Conservation (phyloP, 2,329 filamentous ascomycete genomes). For the Aspergillus sp. region DNA sequence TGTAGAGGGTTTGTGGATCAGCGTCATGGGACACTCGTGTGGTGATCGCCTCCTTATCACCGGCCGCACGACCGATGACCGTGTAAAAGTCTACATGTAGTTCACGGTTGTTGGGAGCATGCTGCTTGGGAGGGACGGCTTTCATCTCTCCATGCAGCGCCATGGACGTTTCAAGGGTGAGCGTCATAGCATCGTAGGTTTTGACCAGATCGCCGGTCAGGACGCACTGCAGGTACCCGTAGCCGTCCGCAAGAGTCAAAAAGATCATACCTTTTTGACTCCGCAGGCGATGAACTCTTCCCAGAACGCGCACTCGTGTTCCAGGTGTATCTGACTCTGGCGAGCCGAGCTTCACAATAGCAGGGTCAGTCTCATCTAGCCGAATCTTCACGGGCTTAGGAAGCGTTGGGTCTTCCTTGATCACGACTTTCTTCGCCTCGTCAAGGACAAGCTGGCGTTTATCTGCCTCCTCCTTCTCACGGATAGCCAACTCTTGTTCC, state of each 20-base stretch:
- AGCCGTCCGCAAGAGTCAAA: slow-evolving; percentile 81
- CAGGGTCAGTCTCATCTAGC: slow-evolving; percentile 68
- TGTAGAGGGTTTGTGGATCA: slow-evolving; percentile 71
- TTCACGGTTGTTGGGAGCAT: slow-evolving; percentile 81
- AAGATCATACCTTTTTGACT: slow-evolving; percentile 84
- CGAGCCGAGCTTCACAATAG: slow-evolving; percentile 55
- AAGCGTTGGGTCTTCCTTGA: slow-evolving; percentile 69
- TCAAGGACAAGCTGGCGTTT: slow-evolving; percentile 72
- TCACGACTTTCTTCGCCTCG: slow-evolving; percentile 75
- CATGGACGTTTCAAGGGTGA: slow-evolving; percentile 85
- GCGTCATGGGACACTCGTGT: slow-evolving; percentile 71
- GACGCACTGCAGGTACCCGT: slow-evolving; percentile 81
- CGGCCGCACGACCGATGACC: slow-evolving; percentile 75
- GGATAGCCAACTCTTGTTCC: slow-evolving; percentile 69
- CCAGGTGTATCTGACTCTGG: slow-evolving; percentile 61
- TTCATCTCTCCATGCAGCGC: slow-evolving; percentile 81
- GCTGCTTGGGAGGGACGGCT: slow-evolving; percentile 72
- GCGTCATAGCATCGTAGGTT: slow-evolving; percentile 85
- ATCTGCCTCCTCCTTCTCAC: slow-evolving; percentile 70
- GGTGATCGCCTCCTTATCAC: slow-evolving; percentile 88
- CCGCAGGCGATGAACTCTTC: slow-evolving; percentile 78
- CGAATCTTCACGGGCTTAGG: slow-evolving; percentile 74
- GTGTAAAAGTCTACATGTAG: slow-evolving; percentile 87
- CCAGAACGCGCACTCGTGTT: slow-evolving; percentile 74
- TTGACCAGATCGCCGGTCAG: slow-evolving; percentile 78